Conservation (phyloP, 2,329 filamentous ascomycete genomes). For the Akanthomyces uredinophilus region DNA sequence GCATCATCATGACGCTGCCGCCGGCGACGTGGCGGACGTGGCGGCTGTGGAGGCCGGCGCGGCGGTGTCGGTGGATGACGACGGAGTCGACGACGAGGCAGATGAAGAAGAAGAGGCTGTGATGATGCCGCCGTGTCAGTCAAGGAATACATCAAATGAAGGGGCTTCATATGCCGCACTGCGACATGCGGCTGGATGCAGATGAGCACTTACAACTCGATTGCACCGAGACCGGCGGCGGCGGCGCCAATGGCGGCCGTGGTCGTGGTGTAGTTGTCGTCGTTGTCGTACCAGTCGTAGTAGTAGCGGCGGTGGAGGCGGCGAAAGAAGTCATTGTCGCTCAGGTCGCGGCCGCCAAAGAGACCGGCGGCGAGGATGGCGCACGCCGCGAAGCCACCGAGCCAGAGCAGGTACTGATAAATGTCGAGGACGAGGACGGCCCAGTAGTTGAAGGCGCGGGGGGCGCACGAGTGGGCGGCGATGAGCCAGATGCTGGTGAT, state of each 20-base stretch:
- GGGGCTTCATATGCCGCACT: too few relatives aligned
- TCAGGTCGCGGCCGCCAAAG: constrained; percentile 13
- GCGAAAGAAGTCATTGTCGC: constrained; percentile 8
- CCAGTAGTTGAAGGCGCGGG: constrained; percentile 49
- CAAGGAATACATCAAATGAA: too few relatives aligned
- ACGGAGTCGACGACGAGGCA: constrained; percentile 38
- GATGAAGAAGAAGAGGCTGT: constrained; percentile 40
- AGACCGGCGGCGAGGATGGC: constrained; percentile 29
- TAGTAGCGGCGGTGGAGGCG: neutral
- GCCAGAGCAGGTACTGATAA: constrained; percentile 49
- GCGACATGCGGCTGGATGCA: too few relatives aligned
- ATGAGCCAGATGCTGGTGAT: constrained; percentile 43
- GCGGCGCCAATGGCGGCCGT: constrained; percentile 28
- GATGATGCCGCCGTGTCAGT: neutral
- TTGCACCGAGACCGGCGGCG: constrained; percentile 35
- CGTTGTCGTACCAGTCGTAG: neutral
- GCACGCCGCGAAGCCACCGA: constrained; percentile 38
- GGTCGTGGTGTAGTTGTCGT: constrained; percentile 17
- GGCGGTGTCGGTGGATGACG: constrained; percentile 39
- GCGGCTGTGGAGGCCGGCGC: constrained; percentile 35
- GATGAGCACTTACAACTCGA: constrained; percentile 37
- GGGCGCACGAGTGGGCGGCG: constrained; percentile 35
- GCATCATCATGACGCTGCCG: constrained; percentile 3
- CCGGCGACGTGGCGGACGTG: constrained; percentile 20
- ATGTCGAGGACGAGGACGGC: constrained; percentile 47